Percentiles rank a stretch among this genome's conserved stretches.
These are phyloP conservation scores for Globisporangium perplexum DNA, from an alignment of 352 stramenopile genomes.

Conservation along the genomic window DNA sequence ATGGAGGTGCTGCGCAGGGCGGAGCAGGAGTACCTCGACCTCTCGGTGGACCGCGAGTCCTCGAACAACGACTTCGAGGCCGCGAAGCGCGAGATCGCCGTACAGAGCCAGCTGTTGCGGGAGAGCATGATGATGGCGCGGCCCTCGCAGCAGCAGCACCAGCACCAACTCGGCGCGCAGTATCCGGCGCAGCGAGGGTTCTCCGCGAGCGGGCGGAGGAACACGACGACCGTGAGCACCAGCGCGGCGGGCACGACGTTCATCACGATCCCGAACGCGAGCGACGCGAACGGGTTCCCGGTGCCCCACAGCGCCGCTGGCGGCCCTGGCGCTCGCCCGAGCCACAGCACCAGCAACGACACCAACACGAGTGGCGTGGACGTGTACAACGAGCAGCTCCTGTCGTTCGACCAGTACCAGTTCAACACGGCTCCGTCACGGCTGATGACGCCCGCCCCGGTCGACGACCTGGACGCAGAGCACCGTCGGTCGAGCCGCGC, in stretches of 20 bases:
- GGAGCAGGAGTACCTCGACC: slow-evolving; percentile 64
- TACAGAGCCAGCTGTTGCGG: slow-evolving; percentile 70
- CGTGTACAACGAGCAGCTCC: slow-evolving; percentile 12
- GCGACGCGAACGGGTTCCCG: background rate
- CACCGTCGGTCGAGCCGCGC: slow-evolving; percentile 7
- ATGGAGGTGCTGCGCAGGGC: slow-evolving; percentile 65
- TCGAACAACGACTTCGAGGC: slow-evolving; percentile 62
- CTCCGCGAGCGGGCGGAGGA: background rate
- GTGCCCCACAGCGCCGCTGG: background rate
- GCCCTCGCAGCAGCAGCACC: slow-evolving; percentile 2
- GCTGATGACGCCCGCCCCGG: background rate
- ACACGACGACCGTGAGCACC: slow-evolving; percentile 12
- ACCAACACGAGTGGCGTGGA: background rate
- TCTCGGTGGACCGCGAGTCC: slow-evolving; percentile 52
- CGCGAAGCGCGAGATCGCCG: slow-evolving; percentile 66
- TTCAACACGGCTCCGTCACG: slow-evolving; percentile 6
- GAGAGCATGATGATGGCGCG: slow-evolving; percentile 52
- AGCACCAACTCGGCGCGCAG: background rate
- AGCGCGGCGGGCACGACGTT: slow-evolving; percentile 9
- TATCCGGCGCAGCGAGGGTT: background rate
- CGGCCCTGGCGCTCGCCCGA: background rate
- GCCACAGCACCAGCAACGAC: slow-evolving; percentile 6
- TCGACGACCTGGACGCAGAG: slow-evolving; percentile 10
- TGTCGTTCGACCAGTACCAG: slow-evolving; percentile 12
- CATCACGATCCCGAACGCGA: slow-evolving; percentile 11